Evolutionary conservation across 495 filamentous ascomycete species (phyloP), one percentile per base, ranked within the genome.

Genomic region (Paragyromitra xinjiangensis): DNA sequence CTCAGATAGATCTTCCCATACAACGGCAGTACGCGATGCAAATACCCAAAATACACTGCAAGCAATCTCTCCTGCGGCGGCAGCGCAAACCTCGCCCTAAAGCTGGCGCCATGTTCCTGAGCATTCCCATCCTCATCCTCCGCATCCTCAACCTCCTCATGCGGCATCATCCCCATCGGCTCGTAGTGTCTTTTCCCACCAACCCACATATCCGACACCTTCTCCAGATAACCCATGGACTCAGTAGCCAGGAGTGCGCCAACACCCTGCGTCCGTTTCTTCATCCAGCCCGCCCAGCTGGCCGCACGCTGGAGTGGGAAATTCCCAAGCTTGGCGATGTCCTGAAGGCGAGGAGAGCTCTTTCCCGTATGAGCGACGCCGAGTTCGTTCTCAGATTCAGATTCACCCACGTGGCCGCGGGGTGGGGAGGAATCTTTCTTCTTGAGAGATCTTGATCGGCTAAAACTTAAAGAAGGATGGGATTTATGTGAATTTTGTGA

Each of bases 1-100:
- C 95, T 93, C 80, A 98, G 90, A 83, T 99, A 99, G 42, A 98
- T 93, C 84, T 98, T 99, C 73, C 95, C 95, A 81, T 98, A 99
- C 14, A 98, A 88, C 7, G 95, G 95, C 16, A 99, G 85, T 0
- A 97, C 92, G 6, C 95, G 90, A 70, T 95, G 91, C 6, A 99
- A 85, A 81, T 92, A 92, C 7, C 92, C 94, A 82, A 93, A 98
- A 83, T 94, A 99, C 7, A 93, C 92, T 6, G 95, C 95, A 73
- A 92, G 91, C n/a, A 99, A 88, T 81, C 89, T 91, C 81, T 99
- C 95, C 6, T 89, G 90, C 9, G 90, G 85, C 0, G 94, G 93
- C 45, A 98, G 87, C 4, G 93, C 93, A 84, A 99, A 99, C 83
- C 98, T 93, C 7, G 90, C 89, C 50, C 93, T 89, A 84, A 98